phyloP scores from a whole-genome alignment of 768 basidiomycete species.

The Mrakia frigida region DNA sequence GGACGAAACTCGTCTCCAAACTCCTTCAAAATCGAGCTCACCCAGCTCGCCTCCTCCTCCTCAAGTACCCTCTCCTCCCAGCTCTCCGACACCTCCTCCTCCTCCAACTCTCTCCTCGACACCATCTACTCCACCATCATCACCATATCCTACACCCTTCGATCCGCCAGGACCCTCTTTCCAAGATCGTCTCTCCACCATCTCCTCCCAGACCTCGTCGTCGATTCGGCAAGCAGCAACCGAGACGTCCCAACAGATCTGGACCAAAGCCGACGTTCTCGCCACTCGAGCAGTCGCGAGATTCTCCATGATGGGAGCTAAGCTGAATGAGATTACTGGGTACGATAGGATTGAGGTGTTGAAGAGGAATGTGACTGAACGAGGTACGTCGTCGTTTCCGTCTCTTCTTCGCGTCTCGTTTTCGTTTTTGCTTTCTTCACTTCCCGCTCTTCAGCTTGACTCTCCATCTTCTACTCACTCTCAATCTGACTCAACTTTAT shows the following conservation, averaged over 20 bases:
- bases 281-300: neutral
- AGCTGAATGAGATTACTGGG: constrained; percentile 82
- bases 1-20: neutral
- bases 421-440: neutral
- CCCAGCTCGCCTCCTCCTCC: neutral
- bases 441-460: neutral
- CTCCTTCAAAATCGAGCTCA: neutral
- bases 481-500: neutral
- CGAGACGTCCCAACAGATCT: constrained; percentile 10
- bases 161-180: neutral
- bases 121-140: neutral
- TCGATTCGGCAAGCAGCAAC: neutral
- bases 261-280: constrained; percentile 10
- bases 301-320: constrained; percentile 54
- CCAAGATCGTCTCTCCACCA: neutral
- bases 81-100: neutral
- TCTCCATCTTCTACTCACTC: no score
- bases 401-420: neutral
- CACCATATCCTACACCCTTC: neutral
- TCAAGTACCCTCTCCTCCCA: neutral
- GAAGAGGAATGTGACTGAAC: constrained; percentile 67
- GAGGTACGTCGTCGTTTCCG: constrained; percentile 69
- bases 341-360: constrained; percentile 83
- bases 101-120: neutral
- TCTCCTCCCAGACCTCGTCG: constrained; percentile 10